Percentiles rank a stretch among this genome's conserved stretches.
Conservation (phyloP, 2,329 filamentous ascomycete genomes). For the Talaromyces funiculosus region DNA sequence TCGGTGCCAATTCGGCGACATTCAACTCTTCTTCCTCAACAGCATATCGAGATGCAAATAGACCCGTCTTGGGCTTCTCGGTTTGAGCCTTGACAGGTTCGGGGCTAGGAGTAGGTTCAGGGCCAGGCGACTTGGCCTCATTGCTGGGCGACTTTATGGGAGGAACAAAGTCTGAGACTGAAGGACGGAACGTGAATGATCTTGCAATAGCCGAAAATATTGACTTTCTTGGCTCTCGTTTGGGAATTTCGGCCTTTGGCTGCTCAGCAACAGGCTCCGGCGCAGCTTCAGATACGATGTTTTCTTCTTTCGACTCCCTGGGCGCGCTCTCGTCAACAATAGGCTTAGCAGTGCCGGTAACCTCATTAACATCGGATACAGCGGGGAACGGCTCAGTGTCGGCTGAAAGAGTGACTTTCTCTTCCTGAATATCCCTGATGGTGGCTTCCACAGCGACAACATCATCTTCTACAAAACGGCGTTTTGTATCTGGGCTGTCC, state of each 20-base stretch:
- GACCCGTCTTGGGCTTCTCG: conserved; percentile 18
- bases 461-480: conserved; percentile 20
- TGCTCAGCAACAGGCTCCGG: conserved; percentile 20
- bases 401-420: background rate
- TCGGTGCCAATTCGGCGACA: background rate
- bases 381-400: conserved; percentile 7
- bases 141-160: conserved; percentile 16
- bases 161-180: conserved; percentile 27
- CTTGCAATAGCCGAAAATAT: conserved; percentile 66
- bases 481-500: conserved; percentile 12
- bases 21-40: conserved; percentile 8
- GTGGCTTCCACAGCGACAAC: conserved; percentile 17
- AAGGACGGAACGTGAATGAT: conserved; percentile 55
- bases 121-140: background rate
- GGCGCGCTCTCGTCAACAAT: conserved; percentile 6
- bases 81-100: conserved; percentile 17
- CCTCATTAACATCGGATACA: background rate
- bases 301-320: conserved; percentile 2
- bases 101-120: conserved; percentile 13
- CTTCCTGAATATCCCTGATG: background rate
- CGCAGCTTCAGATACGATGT: background rate
- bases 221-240: conserved; percentile 37
- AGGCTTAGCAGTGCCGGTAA: background rate
- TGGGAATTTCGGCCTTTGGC: conserved; percentile 22
- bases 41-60: conserved; percentile 34